Percentiles rank a stretch among this genome's conserved stretches.
Conservation (phyloP, 2,329 filamentous ascomycete species). For the Macroventuria anomochaeta region DNA sequence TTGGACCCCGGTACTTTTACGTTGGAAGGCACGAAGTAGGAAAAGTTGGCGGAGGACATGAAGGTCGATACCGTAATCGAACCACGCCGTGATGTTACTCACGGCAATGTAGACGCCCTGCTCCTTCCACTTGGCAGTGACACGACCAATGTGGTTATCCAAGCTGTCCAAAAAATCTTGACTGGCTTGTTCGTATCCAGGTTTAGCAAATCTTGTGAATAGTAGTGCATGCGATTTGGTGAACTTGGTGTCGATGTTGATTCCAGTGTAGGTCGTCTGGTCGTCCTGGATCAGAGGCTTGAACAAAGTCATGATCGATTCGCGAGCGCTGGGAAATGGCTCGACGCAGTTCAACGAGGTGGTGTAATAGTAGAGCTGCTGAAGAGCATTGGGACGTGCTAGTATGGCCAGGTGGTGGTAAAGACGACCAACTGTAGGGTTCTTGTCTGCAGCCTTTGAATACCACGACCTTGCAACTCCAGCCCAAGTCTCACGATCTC, state of each 20-base stretch:
- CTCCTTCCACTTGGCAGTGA: slow-evolving; percentile 61
- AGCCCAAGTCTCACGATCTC: slow-evolving; percentile 81
- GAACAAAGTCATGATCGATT: slow-evolving; percentile 66
- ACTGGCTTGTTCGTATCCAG: too few relatives aligned
- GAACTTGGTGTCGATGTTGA: slow-evolving; percentile 67
- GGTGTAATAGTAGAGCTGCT: slow-evolving; percentile 75
- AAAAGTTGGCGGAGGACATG: slow-evolving; percentile 46
- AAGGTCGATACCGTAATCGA: slow-evolving; percentile 60
- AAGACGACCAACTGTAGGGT: slow-evolving; percentile 75
- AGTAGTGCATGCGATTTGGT: slow-evolving; percentile 70
- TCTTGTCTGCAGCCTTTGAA: slow-evolving; percentile 76
- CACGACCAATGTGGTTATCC: slow-evolving; percentile 63
- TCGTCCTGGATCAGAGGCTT: too few relatives aligned
- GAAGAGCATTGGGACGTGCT: slow-evolving; percentile 70
- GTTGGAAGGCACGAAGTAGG: slow-evolving; percentile 11
- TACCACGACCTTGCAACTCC: slow-evolving; percentile 81
- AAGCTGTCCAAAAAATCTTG: too few relatives aligned
- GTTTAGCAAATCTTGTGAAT: slow-evolving; percentile 65
- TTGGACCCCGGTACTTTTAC: too few relatives aligned
- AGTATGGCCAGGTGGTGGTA: slow-evolving; percentile 89
- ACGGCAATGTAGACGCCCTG: slow-evolving; percentile 66
- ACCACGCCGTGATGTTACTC: slow-evolving; percentile 60
- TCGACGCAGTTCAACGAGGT: slow-evolving; percentile 73
- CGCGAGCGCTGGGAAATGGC: slow-evolving; percentile 71
- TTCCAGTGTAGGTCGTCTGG: too few relatives aligned